Conservation (phyloP, 2,329 filamentous ascomycete species). For the Didymosphaeria variabile region DNA sequence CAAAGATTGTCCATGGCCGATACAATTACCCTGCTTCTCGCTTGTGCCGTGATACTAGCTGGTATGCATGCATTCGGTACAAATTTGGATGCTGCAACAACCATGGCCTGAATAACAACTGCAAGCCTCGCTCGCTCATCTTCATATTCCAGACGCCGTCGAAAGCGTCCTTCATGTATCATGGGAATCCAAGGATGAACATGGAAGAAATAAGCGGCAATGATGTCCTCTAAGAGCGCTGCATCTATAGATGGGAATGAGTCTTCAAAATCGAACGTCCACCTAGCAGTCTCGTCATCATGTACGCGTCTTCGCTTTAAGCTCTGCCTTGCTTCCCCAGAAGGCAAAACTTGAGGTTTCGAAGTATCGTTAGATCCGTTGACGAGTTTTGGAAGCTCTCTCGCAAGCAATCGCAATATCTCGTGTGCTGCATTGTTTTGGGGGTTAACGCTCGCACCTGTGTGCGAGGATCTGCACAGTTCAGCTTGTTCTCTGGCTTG, state of each 20-base stretch:
- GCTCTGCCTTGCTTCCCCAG: constrained; percentile 3
- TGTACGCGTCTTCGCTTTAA: constrained; percentile 24
- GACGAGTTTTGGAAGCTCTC: constrained; percentile 28
- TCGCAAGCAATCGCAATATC: constrained; percentile 23
- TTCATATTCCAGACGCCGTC: constrained; percentile 16
- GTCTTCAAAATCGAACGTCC: not conserved
- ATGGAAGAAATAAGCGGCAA: constrained; percentile 24
- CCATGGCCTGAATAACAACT: constrained; percentile 25
- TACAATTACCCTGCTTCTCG: constrained; percentile 21
- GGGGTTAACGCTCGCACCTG: not conserved
- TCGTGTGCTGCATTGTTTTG: constrained; percentile 18
- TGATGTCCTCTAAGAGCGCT: constrained; percentile 15
- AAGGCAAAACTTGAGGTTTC: constrained; percentile 8
- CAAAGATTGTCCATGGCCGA: constrained; percentile 24
- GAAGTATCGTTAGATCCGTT: not conserved
- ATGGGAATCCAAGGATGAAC: constrained; percentile 31
- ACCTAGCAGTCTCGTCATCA: not conserved
- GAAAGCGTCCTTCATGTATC: constrained; percentile 27
- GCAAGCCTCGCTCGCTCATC: constrained; percentile 11
- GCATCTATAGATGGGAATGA: constrained; percentile 1
- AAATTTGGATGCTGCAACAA: constrained; percentile 25
- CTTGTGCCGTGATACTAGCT: not conserved
- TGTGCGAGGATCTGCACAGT: not conserved
- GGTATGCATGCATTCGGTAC: constrained; percentile 12
- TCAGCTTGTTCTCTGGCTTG: constrained; percentile 16